These are phyloP conservation scores for Tetragonia tetragonoides DNA, from an alignment of 148 eudicot species.

Conservation along the genomic window DNA sequence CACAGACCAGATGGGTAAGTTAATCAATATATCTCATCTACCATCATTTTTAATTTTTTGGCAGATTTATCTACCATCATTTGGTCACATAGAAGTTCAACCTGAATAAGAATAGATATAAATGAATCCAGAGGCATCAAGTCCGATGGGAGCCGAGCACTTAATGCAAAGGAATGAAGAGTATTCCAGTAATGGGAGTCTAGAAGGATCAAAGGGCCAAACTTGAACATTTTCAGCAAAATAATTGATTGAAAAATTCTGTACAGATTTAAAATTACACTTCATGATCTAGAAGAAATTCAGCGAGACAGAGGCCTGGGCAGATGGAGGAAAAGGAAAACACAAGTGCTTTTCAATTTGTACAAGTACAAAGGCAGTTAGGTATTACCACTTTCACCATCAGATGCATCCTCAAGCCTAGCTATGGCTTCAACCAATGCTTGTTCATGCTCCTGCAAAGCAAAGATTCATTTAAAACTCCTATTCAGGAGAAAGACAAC, in stretches of 20 bases:
- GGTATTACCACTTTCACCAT: conserved; percentile 77
- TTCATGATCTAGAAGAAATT: conserved; percentile 12
- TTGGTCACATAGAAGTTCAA: too few relatives aligned
- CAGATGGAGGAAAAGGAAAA: not conserved
- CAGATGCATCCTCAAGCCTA: conserved; percentile 74
- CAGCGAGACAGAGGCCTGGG: not conserved
- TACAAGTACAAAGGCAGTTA: conserved; percentile 36
- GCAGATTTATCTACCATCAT: not conserved
- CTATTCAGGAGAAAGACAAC: not conserved
- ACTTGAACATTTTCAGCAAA: not conserved
- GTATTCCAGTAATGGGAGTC: not conserved
- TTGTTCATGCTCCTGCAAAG: conserved; percentile 76
- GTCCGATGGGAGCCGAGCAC: not conserved
- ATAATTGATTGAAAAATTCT: conserved; percentile 5
- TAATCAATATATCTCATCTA: too few relatives aligned
- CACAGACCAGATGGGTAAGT: not conserved
- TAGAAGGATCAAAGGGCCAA: not conserved
- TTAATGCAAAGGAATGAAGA: not conserved
- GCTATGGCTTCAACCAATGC: conserved; percentile 75
- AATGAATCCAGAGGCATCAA: not conserved
- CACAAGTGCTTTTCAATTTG: conserved; percentile 10
- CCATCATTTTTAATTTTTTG: too few relatives aligned
- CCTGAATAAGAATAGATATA: not conserved
- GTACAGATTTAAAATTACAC: conserved; percentile 23
- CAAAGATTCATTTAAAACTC: conserved; percentile 4